phyloP scores from a whole-genome alignment of 2,329 filamentous ascomycete genomes.

The Fusarium torreyae region DNA sequence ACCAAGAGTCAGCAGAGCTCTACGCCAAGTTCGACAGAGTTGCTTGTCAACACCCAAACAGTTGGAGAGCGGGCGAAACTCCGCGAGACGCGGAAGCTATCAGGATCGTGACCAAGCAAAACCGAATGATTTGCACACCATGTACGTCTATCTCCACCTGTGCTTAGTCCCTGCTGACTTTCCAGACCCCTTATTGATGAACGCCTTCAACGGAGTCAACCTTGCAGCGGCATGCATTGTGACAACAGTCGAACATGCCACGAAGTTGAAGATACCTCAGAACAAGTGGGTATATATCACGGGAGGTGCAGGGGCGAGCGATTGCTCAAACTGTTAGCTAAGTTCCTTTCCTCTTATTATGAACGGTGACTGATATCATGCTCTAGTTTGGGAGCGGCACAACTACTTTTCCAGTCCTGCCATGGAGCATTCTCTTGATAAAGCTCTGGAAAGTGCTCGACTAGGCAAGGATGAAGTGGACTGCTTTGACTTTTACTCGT shows the following conservation, averaged over 20 bases:
- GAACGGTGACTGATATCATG: rapidly evolving
- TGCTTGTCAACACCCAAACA: constrained; percentile 65
- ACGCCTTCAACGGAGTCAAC: constrained; percentile 79
- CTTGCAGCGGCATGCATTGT: constrained; percentile 73
- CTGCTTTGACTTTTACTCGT: constrained; percentile 76
- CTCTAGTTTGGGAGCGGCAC: constrained; percentile 72
- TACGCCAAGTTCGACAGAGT: constrained; percentile 74
- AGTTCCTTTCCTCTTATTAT: rapidly evolving
- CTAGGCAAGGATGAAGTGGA: constrained; percentile 68
- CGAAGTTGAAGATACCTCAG: constrained; percentile 66
- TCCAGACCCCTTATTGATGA: constrained; percentile 77
- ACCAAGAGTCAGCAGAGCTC: constrained; percentile 70
- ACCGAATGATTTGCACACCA: constrained; percentile 78
- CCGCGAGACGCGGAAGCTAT: constrained; percentile 66
- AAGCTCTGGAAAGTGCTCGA: constrained; percentile 64
- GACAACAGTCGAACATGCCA: constrained; percentile 70
- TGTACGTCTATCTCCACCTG: constrained; percentile 60
- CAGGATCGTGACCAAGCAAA: constrained; percentile 67
- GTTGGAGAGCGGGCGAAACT: constrained; percentile 70
- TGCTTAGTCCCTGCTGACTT: rapidly evolving
- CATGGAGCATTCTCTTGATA: constrained; percentile 71
- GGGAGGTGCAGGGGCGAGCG: constrained; percentile 74
- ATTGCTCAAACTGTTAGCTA: constrained; percentile 65
- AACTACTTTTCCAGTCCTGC: constrained; percentile 71
- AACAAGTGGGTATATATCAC: constrained; percentile 75